These are phyloP conservation scores for Pseudocercospora musae DNA, from an alignment of 2,329 filamentous ascomycete genomes.

Conservation along the genomic window DNA sequence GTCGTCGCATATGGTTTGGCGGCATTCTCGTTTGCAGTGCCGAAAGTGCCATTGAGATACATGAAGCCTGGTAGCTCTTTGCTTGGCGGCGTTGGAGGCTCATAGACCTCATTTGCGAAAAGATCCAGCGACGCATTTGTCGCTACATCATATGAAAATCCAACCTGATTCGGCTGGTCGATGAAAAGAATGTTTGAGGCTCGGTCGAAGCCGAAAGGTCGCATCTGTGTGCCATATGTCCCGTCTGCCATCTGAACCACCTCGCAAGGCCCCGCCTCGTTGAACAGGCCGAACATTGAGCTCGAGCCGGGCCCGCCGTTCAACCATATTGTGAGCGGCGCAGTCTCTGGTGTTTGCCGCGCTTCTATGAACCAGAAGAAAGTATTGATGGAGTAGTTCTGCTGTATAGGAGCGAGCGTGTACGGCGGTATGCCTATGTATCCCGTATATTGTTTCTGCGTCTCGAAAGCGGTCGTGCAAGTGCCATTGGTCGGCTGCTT, in stretches of 20 bases:
- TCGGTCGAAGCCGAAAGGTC: constrained; percentile 65
- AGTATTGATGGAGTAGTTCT: constrained; percentile 58
- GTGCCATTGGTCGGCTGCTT: constrained; percentile 59
- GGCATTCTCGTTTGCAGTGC: constrained; percentile 46
- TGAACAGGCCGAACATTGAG: constrained; percentile 63
- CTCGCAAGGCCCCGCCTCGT: constrained; percentile 53
- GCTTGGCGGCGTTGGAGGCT: constrained; percentile 35
- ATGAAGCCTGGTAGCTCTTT: constrained; percentile 34
- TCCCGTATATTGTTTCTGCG: constrained; percentile 67
- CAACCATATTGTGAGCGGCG: constrained; percentile 61
- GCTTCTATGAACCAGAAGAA: constrained; percentile 65
- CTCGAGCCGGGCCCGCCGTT: constrained; percentile 66
- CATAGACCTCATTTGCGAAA: constrained; percentile 40
- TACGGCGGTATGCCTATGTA: constrained; percentile 59
- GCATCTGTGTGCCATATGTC: constrained; percentile 42
- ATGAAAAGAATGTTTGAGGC: constrained; percentile 59
- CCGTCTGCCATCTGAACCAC: constrained; percentile 43
- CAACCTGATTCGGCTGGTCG: constrained; percentile 65
- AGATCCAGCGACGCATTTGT: constrained; percentile 60
- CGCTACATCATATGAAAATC: constrained; percentile 63
- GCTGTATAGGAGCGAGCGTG: constrained; percentile 46
- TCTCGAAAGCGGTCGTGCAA: constrained; percentile 62
- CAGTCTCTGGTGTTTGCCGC: constrained; percentile 44
- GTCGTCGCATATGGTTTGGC: constrained; percentile 23
- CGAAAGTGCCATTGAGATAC: constrained; percentile 63